These are phyloP conservation scores for Pyrrhoderma noxium DNA, from an alignment of 1,284 basidiomycete genomes.

Conservation along the genomic window DNA sequence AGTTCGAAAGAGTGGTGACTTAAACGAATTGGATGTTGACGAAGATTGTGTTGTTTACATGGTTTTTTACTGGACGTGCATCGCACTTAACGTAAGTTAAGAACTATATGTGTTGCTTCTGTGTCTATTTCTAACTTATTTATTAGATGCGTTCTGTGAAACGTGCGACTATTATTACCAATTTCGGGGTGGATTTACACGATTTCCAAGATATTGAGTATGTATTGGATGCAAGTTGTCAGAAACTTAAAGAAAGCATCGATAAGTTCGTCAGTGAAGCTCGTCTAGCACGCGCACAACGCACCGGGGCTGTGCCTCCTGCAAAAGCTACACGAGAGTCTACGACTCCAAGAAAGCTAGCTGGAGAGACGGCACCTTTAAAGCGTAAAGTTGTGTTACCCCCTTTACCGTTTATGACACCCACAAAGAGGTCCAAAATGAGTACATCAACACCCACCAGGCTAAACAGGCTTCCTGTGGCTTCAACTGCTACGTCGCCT, in stretches of 20 bases:
- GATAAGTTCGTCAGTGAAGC: slow-evolving; percentile 10
- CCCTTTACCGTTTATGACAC: slow-evolving; percentile 9
- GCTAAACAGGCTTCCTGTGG: slow-evolving; percentile 14
- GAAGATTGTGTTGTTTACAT: slow-evolving; percentile 9
- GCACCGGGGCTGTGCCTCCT: background rate
- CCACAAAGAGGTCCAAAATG: slow-evolving; percentile 8
- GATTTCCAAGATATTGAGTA: slow-evolving; percentile 11
- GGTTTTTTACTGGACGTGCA: slow-evolving; percentile 20
- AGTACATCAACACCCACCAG: slow-evolving; percentile 5
- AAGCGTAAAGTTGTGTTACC: slow-evolving; percentile 12
- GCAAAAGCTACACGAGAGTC: slow-evolving; percentile 1
- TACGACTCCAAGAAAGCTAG: background rate
- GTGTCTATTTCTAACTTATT: background rate
- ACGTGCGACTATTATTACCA: slow-evolving; percentile 4
- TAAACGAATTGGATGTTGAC: slow-evolving; percentile 6
- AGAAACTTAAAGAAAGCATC: slow-evolving; percentile 10
- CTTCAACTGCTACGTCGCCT: slow-evolving; percentile 1
- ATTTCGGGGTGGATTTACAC: slow-evolving; percentile 5
- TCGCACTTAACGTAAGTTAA: slow-evolving; percentile 15
- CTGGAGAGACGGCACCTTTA: background rate
- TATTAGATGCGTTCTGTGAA: slow-evolving; percentile 12
- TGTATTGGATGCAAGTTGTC: slow-evolving; percentile 7
- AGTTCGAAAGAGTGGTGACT: slow-evolving; percentile 14
- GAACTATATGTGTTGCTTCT: background rate
- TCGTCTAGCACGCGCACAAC: background rate